Base-by-base conservation (phyloP, 371 early-diverging fungal species). In the Zancudomyces culisetae region DNA sequence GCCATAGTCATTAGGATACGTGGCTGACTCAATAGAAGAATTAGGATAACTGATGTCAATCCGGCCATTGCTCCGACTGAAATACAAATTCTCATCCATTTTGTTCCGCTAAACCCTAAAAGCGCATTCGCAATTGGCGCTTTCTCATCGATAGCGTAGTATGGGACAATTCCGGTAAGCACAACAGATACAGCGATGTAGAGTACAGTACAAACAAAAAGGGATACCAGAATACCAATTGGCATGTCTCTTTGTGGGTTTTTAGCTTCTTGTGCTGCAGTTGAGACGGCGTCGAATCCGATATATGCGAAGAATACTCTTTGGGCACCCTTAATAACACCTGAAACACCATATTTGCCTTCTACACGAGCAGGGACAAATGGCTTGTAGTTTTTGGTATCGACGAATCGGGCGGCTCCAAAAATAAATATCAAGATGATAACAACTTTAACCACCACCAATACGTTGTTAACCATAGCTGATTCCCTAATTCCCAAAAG, bases 1-100 rank as follows among this genome's bases (percentile, higher is more conserved):
- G 90, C 83, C 90, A 92, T 89, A 24, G 84, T 66, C 51, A 78
- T 80, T 53, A 90, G 81, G 35, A 92, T 85, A 52, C 90, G 85
- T 1, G 92, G 80, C 66, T 90, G 90, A 20, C 75, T 85, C 57
- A 89, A 70, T 57, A 89, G 56, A 28, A 70, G 57, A 23, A 81
- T 72, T 1, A 90, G 67, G 35, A 90, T 75, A 0, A 87, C 88
- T 10, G 87, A 84, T 0, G 74, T 73, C 15, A 90, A 71, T 21
- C 89, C 90, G 19, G 70, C 66, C 22, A 92, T 51, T 4, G 87
- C 90, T 23, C 87, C 87, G 3, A 88, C 35, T 26, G 77, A 74
- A 2, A 85, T 73, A 54, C 87, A 52, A 41, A 79, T 65, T 13
- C 75, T 76, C 27, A 87, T 70, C 86, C 85, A 87, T 21, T 51